Conservation (phyloP, 2,329 filamentous ascomycete genomes). For the Fonsecaea pedrosoi region DNA sequence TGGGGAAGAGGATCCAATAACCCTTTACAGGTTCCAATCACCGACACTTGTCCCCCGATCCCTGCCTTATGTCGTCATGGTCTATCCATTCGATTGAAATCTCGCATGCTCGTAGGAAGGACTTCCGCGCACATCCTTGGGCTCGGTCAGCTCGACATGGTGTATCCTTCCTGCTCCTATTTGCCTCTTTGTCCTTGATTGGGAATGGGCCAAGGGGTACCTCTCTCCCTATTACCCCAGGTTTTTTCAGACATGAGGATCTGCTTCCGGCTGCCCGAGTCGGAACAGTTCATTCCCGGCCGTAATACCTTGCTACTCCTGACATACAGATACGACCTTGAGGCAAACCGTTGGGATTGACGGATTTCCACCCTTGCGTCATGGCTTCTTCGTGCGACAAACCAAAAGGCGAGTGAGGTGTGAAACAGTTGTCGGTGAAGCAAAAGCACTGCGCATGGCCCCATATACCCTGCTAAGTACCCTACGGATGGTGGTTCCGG, state of each 20-base stretch:
- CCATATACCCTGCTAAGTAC: background rate
- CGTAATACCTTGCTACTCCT: background rate
- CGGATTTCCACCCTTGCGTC: background rate
- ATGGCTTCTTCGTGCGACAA: background rate
- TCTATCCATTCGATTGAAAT: background rate
- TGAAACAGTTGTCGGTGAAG: background rate
- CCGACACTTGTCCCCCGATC: background rate
- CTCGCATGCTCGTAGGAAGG: background rate
- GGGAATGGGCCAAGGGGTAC: background rate
- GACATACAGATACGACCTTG: background rate
- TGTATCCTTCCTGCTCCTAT: background rate
- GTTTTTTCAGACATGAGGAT: background rate
- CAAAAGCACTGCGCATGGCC: background rate
- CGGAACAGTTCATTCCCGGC: background rate
- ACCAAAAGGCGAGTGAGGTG: background rate
- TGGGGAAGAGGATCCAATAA: constrained; percentile 1
- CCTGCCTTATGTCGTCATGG: background rate
- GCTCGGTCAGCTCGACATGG: background rate
- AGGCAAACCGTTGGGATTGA: background rate
- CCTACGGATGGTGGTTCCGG: background rate
- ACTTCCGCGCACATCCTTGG: background rate
- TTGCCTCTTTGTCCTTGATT: background rate
- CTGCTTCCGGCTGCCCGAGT: background rate
- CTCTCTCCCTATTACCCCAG: background rate
- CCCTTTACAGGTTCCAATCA: background rate